Conservation (phyloP, 306 rosid species). For the Quillaja saponaria region DNA sequence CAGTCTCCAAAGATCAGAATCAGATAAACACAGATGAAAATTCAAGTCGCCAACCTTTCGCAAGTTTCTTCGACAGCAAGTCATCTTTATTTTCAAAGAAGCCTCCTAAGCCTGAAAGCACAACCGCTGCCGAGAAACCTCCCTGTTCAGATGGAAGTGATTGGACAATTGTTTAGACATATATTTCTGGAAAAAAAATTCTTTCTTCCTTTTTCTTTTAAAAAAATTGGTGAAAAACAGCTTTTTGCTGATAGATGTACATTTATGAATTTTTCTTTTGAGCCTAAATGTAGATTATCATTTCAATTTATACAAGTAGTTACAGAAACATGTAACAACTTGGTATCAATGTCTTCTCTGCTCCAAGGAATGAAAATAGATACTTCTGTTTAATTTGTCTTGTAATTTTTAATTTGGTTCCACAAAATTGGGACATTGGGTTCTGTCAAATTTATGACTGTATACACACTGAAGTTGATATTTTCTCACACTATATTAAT, state of each 20-base stretch:
- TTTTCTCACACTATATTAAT: too few relatives aligned
- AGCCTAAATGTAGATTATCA: neutral
- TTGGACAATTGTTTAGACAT: conserved; percentile 53
- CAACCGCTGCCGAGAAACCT: conserved; percentile 42
- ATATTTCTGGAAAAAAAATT: neutral
- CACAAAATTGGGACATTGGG: neutral
- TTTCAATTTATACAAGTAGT: conserved; percentile 11
- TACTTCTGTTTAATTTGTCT: neutral
- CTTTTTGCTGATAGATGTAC: conserved; percentile 52
- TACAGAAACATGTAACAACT: conserved; percentile 23
- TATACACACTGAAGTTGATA: too few relatives aligned
- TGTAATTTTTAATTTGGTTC: neutral
- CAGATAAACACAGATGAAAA: conserved; percentile 44
- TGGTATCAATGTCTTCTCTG: conserved; percentile 23
- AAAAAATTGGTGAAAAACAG: conserved; percentile 19
- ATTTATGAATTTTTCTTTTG: conserved; percentile 33
- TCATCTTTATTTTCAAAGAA: conserved; percentile 79
- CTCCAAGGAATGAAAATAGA: conserved; percentile 23
- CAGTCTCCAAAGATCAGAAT: conserved; percentile 45
- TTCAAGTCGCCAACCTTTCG: conserved; percentile 59
- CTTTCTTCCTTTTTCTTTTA: conserved; percentile 23
- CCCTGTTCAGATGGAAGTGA: conserved; percentile 37
- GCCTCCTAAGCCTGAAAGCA: conserved; percentile 55
- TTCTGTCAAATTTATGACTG: too few relatives aligned
- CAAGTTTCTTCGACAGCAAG: conserved; percentile 78